Evolutionary conservation across 495 filamentous ascomycete species (phyloP).

Genomic region (Podospora sp.): DNA sequence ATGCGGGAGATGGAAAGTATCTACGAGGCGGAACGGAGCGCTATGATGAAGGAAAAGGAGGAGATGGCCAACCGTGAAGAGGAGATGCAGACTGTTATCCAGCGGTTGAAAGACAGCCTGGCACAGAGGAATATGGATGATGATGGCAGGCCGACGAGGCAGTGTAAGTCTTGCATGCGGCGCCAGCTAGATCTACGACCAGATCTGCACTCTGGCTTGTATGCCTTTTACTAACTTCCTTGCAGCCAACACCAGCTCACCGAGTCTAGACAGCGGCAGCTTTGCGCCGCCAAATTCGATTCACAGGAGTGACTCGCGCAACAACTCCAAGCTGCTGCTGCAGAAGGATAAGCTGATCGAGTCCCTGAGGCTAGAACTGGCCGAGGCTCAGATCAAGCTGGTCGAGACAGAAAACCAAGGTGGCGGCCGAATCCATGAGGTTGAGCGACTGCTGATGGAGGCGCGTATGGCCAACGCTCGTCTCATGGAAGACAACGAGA

Average conservation of each 20-base stretch:
- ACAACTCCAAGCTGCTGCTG: slow-evolving; percentile 81
- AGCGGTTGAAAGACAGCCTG: slow-evolving; percentile 84
- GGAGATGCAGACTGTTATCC: slow-evolving; percentile 84
- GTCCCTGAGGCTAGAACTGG: slow-evolving; percentile 84
- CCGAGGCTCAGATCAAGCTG: slow-evolving; percentile 92
- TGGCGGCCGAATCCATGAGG: slow-evolving; percentile 77
- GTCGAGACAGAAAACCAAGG: slow-evolving; percentile 93
- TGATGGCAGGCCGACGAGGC: slow-evolving; percentile 60
- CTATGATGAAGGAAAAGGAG: slow-evolving; percentile 88
- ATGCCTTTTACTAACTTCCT: slow-evolving; percentile 22
- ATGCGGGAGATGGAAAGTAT: slow-evolving; percentile 86
- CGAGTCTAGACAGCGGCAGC: slow-evolving; percentile 63
- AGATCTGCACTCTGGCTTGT: slow-evolving; percentile 10
- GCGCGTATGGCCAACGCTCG: slow-evolving; percentile 91
- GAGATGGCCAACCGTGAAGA: slow-evolving; percentile 81
- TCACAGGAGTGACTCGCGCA: slow-evolving; percentile 78
- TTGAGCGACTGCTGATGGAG: slow-evolving; percentile 86
- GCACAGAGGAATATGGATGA: slow-evolving; percentile 72
- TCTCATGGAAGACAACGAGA: slow-evolving; percentile 97
- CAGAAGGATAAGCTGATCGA: slow-evolving; percentile 98
- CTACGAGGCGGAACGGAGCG: slow-evolving; percentile 84
- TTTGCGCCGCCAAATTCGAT: slow-evolving; percentile 87
- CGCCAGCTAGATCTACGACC: background rate
- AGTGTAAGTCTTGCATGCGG: slow-evolving; percentile 59
- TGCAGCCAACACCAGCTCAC: slow-evolving; percentile 57